A percentile compares a stretch with the other conserved stretches of the same genome.
Evolutionary conservation across 257 asterid genomes (phyloP).

Genomic region (Fraxinus americana): DNA sequence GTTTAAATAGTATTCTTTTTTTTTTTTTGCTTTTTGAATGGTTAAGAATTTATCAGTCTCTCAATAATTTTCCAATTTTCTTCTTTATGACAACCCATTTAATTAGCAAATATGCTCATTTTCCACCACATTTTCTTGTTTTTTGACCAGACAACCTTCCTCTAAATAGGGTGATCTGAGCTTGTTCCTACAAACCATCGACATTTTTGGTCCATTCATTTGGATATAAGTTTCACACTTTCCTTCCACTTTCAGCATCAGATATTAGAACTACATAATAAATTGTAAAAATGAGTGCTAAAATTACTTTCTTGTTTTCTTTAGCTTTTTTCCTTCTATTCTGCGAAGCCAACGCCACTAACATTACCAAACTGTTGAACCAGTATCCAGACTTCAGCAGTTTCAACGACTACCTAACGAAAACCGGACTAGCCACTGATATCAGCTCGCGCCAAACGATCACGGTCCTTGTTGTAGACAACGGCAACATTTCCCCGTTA

Average conservation of each 20-base stretch:
- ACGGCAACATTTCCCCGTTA: constrained; percentile 40
- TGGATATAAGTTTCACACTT: constrained; percentile 10
- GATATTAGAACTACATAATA: background rate
- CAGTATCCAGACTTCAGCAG: constrained; percentile 45
- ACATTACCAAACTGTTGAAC: constrained; percentile 57
- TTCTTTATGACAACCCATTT: constrained; percentile 23
- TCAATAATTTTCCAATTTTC: background rate
- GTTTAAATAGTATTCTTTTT: too few species aligned
- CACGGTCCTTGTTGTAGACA: constrained; percentile 57
- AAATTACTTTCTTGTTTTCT: constrained; percentile 35
- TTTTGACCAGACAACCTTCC: constrained; percentile 34
- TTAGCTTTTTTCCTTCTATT: constrained; percentile 28
- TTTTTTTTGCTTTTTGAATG: background rate
- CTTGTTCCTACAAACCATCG: constrained; percentile 26
- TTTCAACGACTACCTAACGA: constrained; percentile 62
- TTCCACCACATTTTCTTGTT: constrained; percentile 21
- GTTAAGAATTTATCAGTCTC: too few species aligned
- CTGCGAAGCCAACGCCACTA: constrained; percentile 36
- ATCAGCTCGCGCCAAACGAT: constrained; percentile 53
- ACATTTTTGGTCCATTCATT: constrained; percentile 2
- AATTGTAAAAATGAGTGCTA: constrained; percentile 33
- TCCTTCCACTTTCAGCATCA: constrained; percentile 17
- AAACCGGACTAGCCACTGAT: constrained; percentile 36
- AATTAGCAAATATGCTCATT: constrained; percentile 20
- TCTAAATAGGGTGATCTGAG: constrained; percentile 27